Conservation (phyloP, 495 filamentous ascomycete genomes). For the Chaetomium cochliodes region DNA sequence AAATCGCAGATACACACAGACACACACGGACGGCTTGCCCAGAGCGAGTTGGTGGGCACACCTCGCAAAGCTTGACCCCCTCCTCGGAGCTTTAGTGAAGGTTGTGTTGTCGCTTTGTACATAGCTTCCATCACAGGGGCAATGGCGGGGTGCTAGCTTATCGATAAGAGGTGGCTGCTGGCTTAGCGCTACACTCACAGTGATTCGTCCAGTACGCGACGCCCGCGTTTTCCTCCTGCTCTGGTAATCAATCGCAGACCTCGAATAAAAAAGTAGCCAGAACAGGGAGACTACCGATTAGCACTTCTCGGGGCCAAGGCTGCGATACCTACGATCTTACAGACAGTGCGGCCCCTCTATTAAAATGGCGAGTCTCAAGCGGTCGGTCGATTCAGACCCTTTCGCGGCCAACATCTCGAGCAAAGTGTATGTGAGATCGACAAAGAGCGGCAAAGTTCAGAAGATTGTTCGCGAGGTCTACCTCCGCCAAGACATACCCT, state of each 20-base stretch:
- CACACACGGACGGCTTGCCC: too few relatives aligned
- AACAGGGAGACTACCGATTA: not conserved
- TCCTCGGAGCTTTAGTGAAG: not conserved
- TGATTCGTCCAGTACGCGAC: slow-evolving; percentile 28
- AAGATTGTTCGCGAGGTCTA: slow-evolving; percentile 98
- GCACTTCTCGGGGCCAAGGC: not conserved
- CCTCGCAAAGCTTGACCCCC: not conserved
- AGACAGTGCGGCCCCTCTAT: not conserved
- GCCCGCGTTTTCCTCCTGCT: slow-evolving; percentile 5
- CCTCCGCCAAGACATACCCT: slow-evolving; percentile 93
- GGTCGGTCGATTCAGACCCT: slow-evolving; percentile 66
- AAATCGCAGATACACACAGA: too few relatives aligned
- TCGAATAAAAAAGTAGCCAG: slow-evolving; percentile 18
- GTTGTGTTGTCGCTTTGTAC: not conserved
- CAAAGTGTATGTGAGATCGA: slow-evolving; percentile 91
- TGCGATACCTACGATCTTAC: not conserved
- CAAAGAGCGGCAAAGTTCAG: slow-evolving; percentile 92
- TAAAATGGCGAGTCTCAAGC: slow-evolving; percentile 82
- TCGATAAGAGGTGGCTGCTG: slow-evolving; percentile 20
- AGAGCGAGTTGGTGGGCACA: not conserved
- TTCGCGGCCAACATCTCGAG: slow-evolving; percentile 76
- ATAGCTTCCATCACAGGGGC: too few relatives aligned
- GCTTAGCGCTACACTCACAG: slow-evolving; percentile 19
- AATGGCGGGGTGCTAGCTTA: slow-evolving; percentile 12
- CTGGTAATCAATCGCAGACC: not conserved